A percentile compares a stretch with the other conserved stretches of the same genome.
phyloP scores from a whole-genome alignment of 306 rosid species.

The Inga oerstediana region DNA sequence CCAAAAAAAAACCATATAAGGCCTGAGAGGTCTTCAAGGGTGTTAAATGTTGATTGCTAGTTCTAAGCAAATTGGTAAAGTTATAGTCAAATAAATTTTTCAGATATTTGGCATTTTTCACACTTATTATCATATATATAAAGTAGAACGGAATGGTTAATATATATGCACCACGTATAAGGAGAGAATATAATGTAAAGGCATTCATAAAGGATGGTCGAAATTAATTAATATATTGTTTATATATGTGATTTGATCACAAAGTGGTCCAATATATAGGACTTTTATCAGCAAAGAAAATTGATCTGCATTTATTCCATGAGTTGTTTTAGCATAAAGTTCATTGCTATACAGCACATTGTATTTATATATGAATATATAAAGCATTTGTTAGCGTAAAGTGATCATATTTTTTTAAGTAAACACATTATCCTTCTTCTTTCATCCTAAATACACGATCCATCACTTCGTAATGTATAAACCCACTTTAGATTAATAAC shows the following conservation, averaged over 20 bases:
- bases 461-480: too few species aligned
- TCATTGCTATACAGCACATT: neutral
- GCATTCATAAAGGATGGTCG: neutral
- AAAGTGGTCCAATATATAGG: neutral
- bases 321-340: neutral
- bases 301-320: neutral
- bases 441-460: too few species aligned
- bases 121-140: neutral
- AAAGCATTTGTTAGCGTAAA: too few species aligned
- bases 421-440: too few species aligned
- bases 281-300: too few species aligned
- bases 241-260: neutral
- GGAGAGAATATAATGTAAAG: neutral
- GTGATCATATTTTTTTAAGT: too few species aligned
- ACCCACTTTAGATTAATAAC: too few species aligned
- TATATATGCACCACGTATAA: neutral
- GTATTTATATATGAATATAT: too few species aligned
- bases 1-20: too few species aligned
- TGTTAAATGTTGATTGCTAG: neutral
- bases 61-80: neutral
- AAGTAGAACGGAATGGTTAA: neutral
- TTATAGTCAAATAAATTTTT: neutral
- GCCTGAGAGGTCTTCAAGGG: neutral
- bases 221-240: too few species aligned
- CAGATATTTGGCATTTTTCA: neutral